phyloP scores from a whole-genome alignment of 2,329 filamentous ascomycete species.

The Rosellinia necatrix region DNA sequence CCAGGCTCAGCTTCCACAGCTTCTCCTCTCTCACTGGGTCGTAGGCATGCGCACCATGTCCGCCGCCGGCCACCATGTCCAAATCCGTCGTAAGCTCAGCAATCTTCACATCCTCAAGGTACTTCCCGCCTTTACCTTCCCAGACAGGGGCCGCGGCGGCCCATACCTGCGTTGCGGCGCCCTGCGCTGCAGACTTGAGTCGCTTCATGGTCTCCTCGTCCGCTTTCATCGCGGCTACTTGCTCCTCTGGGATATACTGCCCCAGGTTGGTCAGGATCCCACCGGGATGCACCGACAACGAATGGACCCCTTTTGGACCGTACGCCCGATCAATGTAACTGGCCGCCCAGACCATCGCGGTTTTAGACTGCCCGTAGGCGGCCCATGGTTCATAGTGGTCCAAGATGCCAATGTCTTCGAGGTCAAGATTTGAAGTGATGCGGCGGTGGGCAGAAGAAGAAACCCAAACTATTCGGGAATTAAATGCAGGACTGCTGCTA shows the following conservation, averaged over 20 bases:
- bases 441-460: constrained; percentile 47
- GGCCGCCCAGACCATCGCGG: constrained; percentile 51
- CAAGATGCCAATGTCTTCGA: constrained; percentile 45
- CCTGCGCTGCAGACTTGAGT: constrained; percentile 45
- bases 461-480: constrained; percentile 50
- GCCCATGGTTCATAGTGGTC: constrained; percentile 40
- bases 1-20: constrained; percentile 18
- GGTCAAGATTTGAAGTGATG: background rate
- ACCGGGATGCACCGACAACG: constrained; percentile 48
- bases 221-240: constrained; percentile 10
- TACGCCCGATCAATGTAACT: constrained; percentile 51
- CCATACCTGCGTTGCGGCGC: constrained; percentile 53
- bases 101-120: constrained; percentile 49
- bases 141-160: constrained; percentile 48
- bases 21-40: constrained; percentile 17
- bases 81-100: constrained; percentile 15
- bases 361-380: constrained; percentile 50
- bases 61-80: background rate
- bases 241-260: constrained; percentile 22
- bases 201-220: background rate
- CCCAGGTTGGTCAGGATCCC: constrained; percentile 42
- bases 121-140: constrained; percentile 53
- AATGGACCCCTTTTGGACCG: constrained; percentile 45
- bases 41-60: constrained; percentile 11
- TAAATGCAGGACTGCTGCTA: constrained; percentile 43